Evolutionary conservation across 495 filamentous ascomycete species (phyloP).

Genomic region (Aspergillus incahuasiensis): DNA sequence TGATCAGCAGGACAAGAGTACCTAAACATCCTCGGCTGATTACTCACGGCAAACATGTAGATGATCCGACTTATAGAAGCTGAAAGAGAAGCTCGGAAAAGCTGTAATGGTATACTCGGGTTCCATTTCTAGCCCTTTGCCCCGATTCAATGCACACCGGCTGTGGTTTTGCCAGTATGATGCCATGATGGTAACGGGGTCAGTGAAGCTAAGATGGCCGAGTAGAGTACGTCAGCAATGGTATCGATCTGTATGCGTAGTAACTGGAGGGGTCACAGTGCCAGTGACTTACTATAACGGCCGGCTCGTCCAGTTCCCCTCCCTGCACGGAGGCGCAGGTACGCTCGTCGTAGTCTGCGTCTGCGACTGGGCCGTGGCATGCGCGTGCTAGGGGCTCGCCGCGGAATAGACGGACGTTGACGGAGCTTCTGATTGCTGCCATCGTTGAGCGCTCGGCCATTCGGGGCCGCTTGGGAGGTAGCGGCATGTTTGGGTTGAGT

Average conservation of each 20-base stretch:
- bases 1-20: too few species aligned
- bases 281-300: not conserved
- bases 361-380: too few species aligned
- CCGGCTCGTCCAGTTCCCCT: not conserved
- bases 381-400: not conserved
- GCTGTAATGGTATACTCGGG: not conserved
- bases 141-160: not conserved
- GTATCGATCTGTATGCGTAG: too few species aligned
- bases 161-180: not conserved
- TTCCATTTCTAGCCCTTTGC: not conserved
- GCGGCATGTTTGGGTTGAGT: too few species aligned
- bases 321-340: not conserved
- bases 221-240: not conserved
- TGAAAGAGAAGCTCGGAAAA: too few species aligned
- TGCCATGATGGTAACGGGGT: not conserved
- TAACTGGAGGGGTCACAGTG: not conserved
- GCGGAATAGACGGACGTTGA: not conserved
- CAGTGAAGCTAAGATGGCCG: not conserved
- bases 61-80: too few species aligned
- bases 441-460: not conserved
- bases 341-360: not conserved
- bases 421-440: not conserved
- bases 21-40: too few species aligned
- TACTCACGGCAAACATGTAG: too few species aligned
- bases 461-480: not conserved